Conservation (phyloP, 1,284 basidiomycete species). For the Leccinum subrobustum region DNA sequence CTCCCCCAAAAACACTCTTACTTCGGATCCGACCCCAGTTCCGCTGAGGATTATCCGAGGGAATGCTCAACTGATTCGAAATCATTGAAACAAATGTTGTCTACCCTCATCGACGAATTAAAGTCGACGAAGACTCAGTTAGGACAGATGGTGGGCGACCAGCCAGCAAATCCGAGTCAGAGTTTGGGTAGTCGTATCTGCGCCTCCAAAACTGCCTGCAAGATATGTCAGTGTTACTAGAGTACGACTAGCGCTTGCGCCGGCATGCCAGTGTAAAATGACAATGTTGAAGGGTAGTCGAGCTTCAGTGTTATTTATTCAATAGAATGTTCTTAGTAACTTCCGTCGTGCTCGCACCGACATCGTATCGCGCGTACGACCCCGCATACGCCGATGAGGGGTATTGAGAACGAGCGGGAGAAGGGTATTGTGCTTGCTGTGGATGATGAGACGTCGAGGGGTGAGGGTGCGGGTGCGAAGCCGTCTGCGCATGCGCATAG, state of each 20-base stretch:
- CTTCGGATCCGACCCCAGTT: neutral
- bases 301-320: too few relatives aligned
- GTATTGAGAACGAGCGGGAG: slow-evolving; percentile 30
- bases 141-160: neutral
- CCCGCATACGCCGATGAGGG: slow-evolving; percentile 23
- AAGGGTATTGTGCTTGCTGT: slow-evolving; percentile 32
- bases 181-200: neutral
- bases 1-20: neutral
- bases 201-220: neutral
- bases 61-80: neutral
- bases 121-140: neutral
- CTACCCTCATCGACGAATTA: neutral
- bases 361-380: slow-evolving; percentile 27
- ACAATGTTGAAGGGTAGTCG: too few relatives aligned
- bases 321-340: too few relatives aligned
- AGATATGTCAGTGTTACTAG: neutral
- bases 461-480: too few relatives aligned
- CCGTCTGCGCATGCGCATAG: slow-evolving; percentile 30
- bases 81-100: neutral
- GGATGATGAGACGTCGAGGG: slow-evolving; percentile 29
- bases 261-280: too few relatives aligned
- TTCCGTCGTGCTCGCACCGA: slow-evolving; percentile 13
- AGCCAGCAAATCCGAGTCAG: neutral
- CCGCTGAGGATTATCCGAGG: neutral
- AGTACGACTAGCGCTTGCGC: neutral